phyloP scores from a whole-genome alignment of 2,329 filamentous ascomycete genomes.

The Xylaria sp. region DNA sequence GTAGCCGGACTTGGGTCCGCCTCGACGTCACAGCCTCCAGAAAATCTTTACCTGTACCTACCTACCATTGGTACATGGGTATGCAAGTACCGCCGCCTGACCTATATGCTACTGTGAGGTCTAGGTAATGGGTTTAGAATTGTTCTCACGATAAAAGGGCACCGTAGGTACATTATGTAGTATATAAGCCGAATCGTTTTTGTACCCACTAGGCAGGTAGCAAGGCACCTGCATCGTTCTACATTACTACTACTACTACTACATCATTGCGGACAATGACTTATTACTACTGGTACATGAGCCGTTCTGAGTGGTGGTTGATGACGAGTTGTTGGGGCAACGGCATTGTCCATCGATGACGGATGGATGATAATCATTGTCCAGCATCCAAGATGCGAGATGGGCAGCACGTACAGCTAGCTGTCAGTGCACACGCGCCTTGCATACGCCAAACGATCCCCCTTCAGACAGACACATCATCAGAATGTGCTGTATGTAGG shows the following conservation, averaged over 20 bases:
- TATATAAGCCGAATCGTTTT: background rate
- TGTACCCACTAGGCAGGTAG: background rate
- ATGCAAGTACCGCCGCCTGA: background rate
- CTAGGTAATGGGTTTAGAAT: no score
- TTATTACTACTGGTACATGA: background rate
- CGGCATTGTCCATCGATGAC: background rate
- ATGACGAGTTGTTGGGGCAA: slow-evolving; percentile 14
- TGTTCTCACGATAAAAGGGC: no score
- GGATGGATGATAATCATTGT: background rate
- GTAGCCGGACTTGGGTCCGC: slow-evolving; percentile 16
- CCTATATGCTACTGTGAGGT: background rate
- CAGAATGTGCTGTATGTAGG: slow-evolving; percentile 8
- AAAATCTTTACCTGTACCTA: background rate
- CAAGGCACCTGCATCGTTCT: no score
- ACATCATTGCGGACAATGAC: background rate
- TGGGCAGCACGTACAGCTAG: slow-evolving; percentile 15
- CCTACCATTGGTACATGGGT: background rate
- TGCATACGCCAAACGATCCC: slow-evolving; percentile 28
- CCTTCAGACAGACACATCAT: slow-evolving; percentile 26
- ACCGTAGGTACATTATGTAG: no score
- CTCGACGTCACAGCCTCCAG: slow-evolving; percentile 34
- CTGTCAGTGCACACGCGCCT: slow-evolving; percentile 24
- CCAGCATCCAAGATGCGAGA: slow-evolving; percentile 6
- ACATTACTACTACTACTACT: slow-evolving; percentile 2
- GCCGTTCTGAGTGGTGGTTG: background rate